These are phyloP conservation scores for Clarireedia homoeocarpa DNA, from an alignment of 2,329 filamentous ascomycete species.

Conservation along the genomic window DNA sequence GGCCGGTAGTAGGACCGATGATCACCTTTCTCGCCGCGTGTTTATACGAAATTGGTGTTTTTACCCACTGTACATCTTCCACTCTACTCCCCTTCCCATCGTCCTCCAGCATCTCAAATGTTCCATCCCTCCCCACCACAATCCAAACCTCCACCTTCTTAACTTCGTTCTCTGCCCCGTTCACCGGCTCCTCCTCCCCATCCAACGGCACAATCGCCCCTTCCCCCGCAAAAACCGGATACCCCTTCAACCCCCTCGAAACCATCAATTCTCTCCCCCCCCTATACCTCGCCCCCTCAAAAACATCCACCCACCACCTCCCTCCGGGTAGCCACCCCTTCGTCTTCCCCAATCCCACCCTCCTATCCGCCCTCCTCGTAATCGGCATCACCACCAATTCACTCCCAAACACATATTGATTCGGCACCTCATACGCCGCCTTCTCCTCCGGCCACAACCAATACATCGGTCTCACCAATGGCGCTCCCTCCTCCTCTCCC, in stretches of 20 bases:
- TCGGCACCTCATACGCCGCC: background rate
- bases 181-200: background rate
- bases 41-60: too few relatives aligned
- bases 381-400: background rate
- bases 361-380: background rate
- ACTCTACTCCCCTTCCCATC: background rate
- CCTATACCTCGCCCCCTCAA: background rate
- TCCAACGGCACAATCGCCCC: background rate
- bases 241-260: conserved; percentile 27
- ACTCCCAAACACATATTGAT: background rate
- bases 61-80: too few relatives aligned
- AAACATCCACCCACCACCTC: background rate
- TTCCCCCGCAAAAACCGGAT: background rate
- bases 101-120: background rate
- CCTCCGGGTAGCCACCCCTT: background rate
- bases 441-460: background rate
- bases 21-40: too few relatives aligned
- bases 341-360: background rate
- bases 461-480: background rate
- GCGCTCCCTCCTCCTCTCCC: background rate
- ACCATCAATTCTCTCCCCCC: conserved; percentile 36
- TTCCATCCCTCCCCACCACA: conserved; percentile 10
- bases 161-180: background rate
- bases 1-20: too few relatives aligned
- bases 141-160: background rate